Base-by-base conservation (phyloP, 1,284 basidiomycete species). In the Ceratobasidium sp. region DNA sequence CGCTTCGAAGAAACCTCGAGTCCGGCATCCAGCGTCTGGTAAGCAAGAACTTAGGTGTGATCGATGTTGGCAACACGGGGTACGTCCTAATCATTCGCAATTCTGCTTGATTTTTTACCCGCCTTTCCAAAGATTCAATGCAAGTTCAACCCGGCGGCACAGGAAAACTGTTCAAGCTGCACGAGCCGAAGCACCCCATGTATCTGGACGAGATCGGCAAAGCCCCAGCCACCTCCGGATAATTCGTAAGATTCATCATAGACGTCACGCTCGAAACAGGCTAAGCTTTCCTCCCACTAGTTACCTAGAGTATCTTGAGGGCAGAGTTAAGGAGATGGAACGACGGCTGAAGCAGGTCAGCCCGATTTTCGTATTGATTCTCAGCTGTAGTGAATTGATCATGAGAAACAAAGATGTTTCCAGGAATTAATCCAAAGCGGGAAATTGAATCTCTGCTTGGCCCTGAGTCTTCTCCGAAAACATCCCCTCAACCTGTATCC, bases 351-450 rank as follows among this genome's bases (percentile, higher is more conserved):
- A 59, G 22, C 22, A 11, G 9, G 56, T 31, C 29, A 33, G 56
- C 36, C 8, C 11, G 15, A 24, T 59, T 14, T 31, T 24, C n/a
- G 22, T 8, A 31, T 24, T 31, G 8, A 59, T 24, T 54, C 8
- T 22, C 14, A 31, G 36, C 56, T 33, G 9, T 31, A 27, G 27
- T 31, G 14, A 33, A 17, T 59, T n/a, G n/a, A n/a, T n/a, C n/a
- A n/a, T n/a, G n/a, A n/a, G n/a, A n/a, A n/a, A n/a, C 7, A 33
- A 27, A 59, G 56, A 31, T 59, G 31, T 59, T 59, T 59, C 56
- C 56, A 33, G 56, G 56, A 9, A 59, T 59, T 33, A 59, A 59
- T 59, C 29, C 56, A 11, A 59, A 59, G 27, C 29, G 31, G 36
- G 56, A 59, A 22, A 8, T 59, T 7, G 51, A 54, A 9, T n/a